These are phyloP conservation scores for Zymoseptoria ardabiliae DNA, from an alignment of 2,329 filamentous ascomycete genomes.

Conservation along the genomic window DNA sequence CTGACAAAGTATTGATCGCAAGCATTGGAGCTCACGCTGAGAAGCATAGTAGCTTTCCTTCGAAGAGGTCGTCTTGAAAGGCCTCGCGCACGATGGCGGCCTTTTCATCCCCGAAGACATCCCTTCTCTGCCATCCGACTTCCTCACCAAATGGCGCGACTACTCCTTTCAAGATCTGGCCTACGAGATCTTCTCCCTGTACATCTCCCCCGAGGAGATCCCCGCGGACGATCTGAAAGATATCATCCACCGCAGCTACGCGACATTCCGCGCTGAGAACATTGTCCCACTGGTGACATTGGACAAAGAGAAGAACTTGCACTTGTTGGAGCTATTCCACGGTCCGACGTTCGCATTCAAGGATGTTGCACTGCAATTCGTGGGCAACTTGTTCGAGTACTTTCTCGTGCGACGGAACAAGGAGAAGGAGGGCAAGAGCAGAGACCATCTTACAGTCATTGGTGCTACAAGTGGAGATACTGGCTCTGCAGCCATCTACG, in stretches of 20 bases:
- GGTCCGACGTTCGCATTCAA: slow-evolving; percentile 95
- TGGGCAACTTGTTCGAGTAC: slow-evolving; percentile 94
- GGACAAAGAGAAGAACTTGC: slow-evolving; percentile 61
- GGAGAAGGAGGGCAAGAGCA: slow-evolving; percentile 54
- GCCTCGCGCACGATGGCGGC: slow-evolving; percentile 76
- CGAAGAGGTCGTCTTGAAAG: slow-evolving; percentile 84
- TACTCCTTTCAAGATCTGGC: slow-evolving; percentile 75
- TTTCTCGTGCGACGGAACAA: slow-evolving; percentile 69
- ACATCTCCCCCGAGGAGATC: slow-evolving; percentile 78
- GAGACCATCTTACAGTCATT: slow-evolving; percentile 78
- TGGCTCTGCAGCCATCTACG: slow-evolving; percentile 92
- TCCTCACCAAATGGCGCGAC: slow-evolving; percentile 66
- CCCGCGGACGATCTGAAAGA: slow-evolving; percentile 69
- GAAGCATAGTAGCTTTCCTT: slow-evolving; percentile 62
- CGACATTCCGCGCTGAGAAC: slow-evolving; percentile 74
- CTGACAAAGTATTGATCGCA: slow-evolving; percentile 1
- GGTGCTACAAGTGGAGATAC: slow-evolving; percentile 84
- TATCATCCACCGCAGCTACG: slow-evolving; percentile 79
- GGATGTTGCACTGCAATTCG: slow-evolving; percentile 84
- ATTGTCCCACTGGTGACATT: slow-evolving; percentile 75
- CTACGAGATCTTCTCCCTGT: slow-evolving; percentile 76
- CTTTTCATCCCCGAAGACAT: slow-evolving; percentile 84
- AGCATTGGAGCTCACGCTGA: slow-evolving; percentile 27
- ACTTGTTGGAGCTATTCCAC: slow-evolving; percentile 91
- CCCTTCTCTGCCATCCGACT: slow-evolving; percentile 55